A percentile compares a stretch with the other conserved stretches of the same genome.
Conservation (phyloP, 371 early-diverging fungal genomes). For the Coemansia linderi region DNA sequence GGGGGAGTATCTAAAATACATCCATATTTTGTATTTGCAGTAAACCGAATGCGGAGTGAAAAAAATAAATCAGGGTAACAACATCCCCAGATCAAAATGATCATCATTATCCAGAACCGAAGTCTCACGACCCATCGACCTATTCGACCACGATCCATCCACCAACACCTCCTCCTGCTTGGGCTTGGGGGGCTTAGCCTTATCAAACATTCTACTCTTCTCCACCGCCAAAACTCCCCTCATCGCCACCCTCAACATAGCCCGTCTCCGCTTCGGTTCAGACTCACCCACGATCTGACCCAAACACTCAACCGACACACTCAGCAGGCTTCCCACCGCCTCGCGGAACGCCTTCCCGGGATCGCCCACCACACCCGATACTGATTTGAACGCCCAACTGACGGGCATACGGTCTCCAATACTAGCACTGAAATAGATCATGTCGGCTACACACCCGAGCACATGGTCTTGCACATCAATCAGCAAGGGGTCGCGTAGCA, state of each 20-base stretch:
- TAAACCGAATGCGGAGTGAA: background rate
- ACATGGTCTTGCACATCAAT: slow-evolving; percentile 27
- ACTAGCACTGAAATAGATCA: slow-evolving; percentile 15
- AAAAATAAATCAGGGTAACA: slow-evolving; percentile 23
- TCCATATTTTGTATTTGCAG: background rate
- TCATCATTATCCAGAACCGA: slow-evolving; percentile 30
- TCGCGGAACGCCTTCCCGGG: slow-evolving; percentile 26
- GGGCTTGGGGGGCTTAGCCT: background rate
- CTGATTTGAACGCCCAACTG: slow-evolving; percentile 30
- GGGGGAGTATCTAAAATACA: background rate
- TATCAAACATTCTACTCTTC: slow-evolving; percentile 30
- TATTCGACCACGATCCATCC: slow-evolving; percentile 26
- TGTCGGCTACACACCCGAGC: slow-evolving; percentile 20
- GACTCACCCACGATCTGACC: background rate
- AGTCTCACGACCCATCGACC: background rate
- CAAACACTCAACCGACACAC: slow-evolving; percentile 1
- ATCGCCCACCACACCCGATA: slow-evolving; percentile 32
- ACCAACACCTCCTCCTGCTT: background rate
- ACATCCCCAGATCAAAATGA: slow-evolving; percentile 24
- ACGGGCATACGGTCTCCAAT: slow-evolving; percentile 23
- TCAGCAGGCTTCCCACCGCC: background rate
- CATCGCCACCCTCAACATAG: slow-evolving; percentile 31
- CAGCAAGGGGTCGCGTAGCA: slow-evolving; percentile 25
- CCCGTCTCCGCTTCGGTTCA: slow-evolving; percentile 23
- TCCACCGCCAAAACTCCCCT: slow-evolving; percentile 44